Conservation (phyloP, 2,329 filamentous ascomycete species). For the Cordyceps cateniannulata region DNA sequence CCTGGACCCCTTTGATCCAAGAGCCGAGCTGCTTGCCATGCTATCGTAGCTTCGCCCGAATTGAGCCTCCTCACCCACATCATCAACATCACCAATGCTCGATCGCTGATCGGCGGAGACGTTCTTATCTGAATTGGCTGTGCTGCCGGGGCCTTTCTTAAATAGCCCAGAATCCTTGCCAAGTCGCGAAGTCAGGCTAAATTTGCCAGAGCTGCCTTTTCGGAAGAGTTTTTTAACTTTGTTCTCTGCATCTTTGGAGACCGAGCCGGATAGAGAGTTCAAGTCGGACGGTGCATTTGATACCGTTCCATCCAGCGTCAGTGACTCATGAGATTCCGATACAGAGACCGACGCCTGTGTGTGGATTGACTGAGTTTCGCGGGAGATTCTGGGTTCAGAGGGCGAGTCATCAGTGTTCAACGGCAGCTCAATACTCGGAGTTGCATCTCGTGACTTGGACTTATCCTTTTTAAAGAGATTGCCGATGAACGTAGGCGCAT, state of each 20-base stretch:
- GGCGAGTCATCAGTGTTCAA: slow-evolving; percentile 41
- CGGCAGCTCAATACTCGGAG: slow-evolving; percentile 32
- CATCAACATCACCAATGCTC: slow-evolving; percentile 51
- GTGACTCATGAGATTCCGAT: slow-evolving; percentile 54
- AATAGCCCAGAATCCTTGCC: slow-evolving; percentile 49
- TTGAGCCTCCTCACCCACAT: slow-evolving; percentile 40
- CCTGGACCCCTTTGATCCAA: slow-evolving; percentile 45
- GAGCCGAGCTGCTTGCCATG: slow-evolving; percentile 47
- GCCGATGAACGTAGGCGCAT: slow-evolving; percentile 80
- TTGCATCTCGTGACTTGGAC: slow-evolving; percentile 28
- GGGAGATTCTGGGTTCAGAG: slow-evolving; percentile 46
- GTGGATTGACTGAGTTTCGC: slow-evolving; percentile 50
- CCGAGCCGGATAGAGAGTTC: slow-evolving; percentile 31
- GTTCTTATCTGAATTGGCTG: slow-evolving; percentile 52
- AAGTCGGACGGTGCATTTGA: slow-evolving; percentile 54
- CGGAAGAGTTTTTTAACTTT: slow-evolving; percentile 56
- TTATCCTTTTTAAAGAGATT: slow-evolving; percentile 50
- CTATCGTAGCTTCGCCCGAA: slow-evolving; percentile 51
- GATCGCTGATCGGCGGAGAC: slow-evolving; percentile 46
- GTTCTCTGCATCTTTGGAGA: slow-evolving; percentile 46
- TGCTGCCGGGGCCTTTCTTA: slow-evolving; percentile 54
- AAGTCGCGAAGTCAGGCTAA: slow-evolving; percentile 51
- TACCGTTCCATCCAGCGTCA: slow-evolving; percentile 46
- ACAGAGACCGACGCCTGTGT: slow-evolving; percentile 46
- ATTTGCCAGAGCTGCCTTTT: slow-evolving; percentile 61